Evolutionary conservation across 1,284 basidiomycete genomes (phyloP), one percentile per base, ranked within the genome.

Genomic region (Cerrena zonata): DNA sequence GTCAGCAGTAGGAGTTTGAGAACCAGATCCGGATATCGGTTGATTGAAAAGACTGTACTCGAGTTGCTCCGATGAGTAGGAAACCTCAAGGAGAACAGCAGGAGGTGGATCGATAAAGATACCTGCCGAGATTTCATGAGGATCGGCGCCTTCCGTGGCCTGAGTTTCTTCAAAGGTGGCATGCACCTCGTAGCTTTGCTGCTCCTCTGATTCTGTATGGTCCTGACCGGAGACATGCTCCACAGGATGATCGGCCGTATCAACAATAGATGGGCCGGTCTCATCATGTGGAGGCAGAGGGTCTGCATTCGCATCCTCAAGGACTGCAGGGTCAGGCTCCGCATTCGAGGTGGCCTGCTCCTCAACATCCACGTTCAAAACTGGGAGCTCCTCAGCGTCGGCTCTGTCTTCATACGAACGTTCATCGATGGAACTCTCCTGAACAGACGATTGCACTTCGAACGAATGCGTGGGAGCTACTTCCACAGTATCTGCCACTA

Each of bases 51-150:
- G 69, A 53, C 70, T 76, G 57, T 74, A 73, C 37, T 74, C 69
- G 34, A 69, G 59, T 25, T 69, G 68, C 41, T 74, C 72, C 37
- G 69, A 63, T 15, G 70, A 65, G 49, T 68, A 60, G 24, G 63
- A 56, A 19, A 86, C 59, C 18, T 78, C 75, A 26, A 89, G 61
- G 41, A 86, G 68, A 42, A 89, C 81, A 21, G 82, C 70, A 15
- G 86, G 85, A 43, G 86, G 86, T n/a, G 83, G 82, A 52, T 88
- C 85, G 49, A 86, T 84, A 60, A 80, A 84, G 43, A 84, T 78
- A 24, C 77, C 84, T 56, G 85, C 85, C 10, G 80, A 82, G 45
- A 84, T 80, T 63, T 84, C 80, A 59, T 82, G 79, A 5, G 80
- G 80, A 64, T 85, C 78, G 26, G 51, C 54, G 5, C 49, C 40